These are phyloP conservation scores for Globisporangium acanthophoron DNA, from an alignment of 352 stramenopile genomes.

Conservation along the genomic window DNA sequence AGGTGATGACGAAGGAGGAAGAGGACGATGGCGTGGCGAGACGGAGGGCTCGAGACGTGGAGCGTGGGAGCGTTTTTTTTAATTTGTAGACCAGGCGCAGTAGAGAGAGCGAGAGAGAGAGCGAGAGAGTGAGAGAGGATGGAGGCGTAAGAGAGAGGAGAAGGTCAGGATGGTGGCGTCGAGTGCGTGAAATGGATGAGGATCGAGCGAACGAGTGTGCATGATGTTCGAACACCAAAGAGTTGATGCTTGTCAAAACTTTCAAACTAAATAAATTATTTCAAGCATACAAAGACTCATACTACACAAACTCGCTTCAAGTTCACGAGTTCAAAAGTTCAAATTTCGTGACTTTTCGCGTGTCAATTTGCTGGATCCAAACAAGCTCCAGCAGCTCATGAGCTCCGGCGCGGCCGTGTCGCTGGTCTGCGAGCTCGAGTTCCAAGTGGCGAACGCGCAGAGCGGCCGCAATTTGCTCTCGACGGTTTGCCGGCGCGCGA, in stretches of 20 bases:
- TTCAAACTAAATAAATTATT: neutral
- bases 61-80: neutral
- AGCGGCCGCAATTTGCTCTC: slow-evolving; percentile 44
- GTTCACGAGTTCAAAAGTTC: neutral
- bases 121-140: neutral
- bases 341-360: neutral
- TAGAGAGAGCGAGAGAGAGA: slow-evolving; percentile 1
- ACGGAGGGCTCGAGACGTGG: neutral
- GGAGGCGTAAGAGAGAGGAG: neutral
- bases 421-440: slow-evolving; percentile 41
- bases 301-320: neutral
- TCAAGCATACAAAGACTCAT: neutral
- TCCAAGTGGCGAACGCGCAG: slow-evolving; percentile 48
- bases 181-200: neutral
- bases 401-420: neutral
- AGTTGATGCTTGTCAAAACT: neutral
- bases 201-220: neutral
- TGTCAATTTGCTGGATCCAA: neutral
- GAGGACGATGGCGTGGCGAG: neutral
- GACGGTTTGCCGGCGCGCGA: slow-evolving; percentile 27
- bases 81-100: neutral
- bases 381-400: neutral
- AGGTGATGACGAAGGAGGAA: neutral
- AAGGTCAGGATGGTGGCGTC: neutral
- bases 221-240: neutral